A percentile compares a stretch with the other conserved stretches of the same genome.
Conservation (phyloP, 306 rosid genomes). For the Hippophae rhamnoides region DNA sequence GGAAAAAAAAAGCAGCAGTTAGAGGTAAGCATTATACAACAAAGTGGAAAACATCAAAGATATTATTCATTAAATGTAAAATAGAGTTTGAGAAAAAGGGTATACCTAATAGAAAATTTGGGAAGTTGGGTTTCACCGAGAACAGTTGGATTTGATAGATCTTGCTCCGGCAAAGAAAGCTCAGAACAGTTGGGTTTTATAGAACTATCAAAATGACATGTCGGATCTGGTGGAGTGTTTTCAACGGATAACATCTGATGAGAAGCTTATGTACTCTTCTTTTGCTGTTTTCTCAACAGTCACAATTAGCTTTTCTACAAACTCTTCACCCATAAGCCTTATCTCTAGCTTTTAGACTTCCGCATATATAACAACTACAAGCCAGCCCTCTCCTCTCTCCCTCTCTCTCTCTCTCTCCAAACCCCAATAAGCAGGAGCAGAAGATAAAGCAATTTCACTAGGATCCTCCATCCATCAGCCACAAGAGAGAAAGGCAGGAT, state of each 20-base stretch:
- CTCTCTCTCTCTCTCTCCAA: slow-evolving; percentile 9
- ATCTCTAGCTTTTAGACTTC: slow-evolving; percentile 38
- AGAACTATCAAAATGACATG: slow-evolving; percentile 17
- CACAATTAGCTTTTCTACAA: slow-evolving; percentile 20
- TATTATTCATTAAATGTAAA: neutral
- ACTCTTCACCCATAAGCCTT: slow-evolving; percentile 26
- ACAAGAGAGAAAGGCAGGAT: slow-evolving; percentile 13
- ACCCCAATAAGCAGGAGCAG: slow-evolving; percentile 2
- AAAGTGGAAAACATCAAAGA: neutral
- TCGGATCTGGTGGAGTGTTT: slow-evolving; percentile 47
- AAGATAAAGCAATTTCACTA: slow-evolving; percentile 23
- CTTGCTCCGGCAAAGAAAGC: slow-evolving; percentile 25
- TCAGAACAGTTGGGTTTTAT: slow-evolving; percentile 21
- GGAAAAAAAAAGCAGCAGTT: slow-evolving; percentile 6
- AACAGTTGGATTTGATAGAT: slow-evolving; percentile 31
- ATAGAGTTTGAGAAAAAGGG: neutral
- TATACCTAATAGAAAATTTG: slow-evolving; percentile 33
- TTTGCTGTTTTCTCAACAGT: slow-evolving; percentile 40
- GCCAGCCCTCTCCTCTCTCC: slow-evolving; percentile 7
- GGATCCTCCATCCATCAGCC: slow-evolving; percentile 27
- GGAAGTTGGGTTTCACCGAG: slow-evolving; percentile 22
- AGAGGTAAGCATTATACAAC: neutral
- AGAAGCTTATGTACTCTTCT: slow-evolving; percentile 35
- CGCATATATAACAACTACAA: slow-evolving; percentile 33
- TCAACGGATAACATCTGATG: slow-evolving; percentile 68